These are phyloP conservation scores for Monascus purpureus DNA, from an alignment of 495 filamentous ascomycete genomes.

Conservation along the genomic window DNA sequence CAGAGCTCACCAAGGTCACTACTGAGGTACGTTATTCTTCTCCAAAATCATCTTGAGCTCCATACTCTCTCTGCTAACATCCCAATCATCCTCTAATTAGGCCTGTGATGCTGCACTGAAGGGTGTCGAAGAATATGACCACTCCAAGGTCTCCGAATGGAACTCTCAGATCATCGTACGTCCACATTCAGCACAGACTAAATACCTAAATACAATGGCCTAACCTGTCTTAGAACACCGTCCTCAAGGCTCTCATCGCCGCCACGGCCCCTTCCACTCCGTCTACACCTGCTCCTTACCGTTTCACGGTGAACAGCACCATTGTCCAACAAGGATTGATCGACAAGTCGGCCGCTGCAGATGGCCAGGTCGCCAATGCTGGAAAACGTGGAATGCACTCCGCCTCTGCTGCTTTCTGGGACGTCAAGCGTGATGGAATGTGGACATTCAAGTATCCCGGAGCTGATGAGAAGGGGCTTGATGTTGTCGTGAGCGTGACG, in stretches of 20 bases:
- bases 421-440: conserved; percentile 93
- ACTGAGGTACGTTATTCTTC: conserved; percentile 47
- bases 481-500: conserved; percentile 81
- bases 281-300: conserved; percentile 44
- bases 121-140: conserved; percentile 62
- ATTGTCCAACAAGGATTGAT: conserved; percentile 75
- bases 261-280: conserved; percentile 51
- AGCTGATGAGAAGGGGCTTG: conserved; percentile 69
- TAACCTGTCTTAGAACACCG: conserved; percentile 48
- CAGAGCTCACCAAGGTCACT: conserved; percentile 70
- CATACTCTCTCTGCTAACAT: too few relatives aligned
- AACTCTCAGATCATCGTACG: conserved; percentile 84
- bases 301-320: conserved; percentile 92
- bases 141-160: conserved; percentile 66
- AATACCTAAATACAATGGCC: conserved; percentile 2
- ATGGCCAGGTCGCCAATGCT: conserved; percentile 32
- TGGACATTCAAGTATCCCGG: conserved; percentile 94
- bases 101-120: conserved; percentile 71
- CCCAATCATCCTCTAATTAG: conserved; percentile 40
- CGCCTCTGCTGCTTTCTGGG: conserved; percentile 91
- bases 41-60: neutral
- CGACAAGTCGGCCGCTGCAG: conserved; percentile 26
- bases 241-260: conserved; percentile 72
- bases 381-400: conserved; percentile 92
- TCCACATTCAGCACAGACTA: too few relatives aligned